Conservation (phyloP, 306 rosid genomes). For the Benincasa hispida region DNA sequence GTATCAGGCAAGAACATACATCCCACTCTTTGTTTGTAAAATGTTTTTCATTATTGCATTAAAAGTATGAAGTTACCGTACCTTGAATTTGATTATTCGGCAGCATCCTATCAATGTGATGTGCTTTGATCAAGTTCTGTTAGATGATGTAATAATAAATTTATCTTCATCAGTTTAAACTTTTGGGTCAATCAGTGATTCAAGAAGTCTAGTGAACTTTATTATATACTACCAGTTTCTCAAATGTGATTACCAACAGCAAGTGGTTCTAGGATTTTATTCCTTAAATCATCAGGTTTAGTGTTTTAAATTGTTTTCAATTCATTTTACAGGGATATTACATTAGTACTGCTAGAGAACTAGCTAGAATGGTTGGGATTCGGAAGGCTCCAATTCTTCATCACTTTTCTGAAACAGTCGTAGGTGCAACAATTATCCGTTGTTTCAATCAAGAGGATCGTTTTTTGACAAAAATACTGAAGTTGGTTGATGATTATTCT, state of each 20-base stretch:
- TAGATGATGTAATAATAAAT: too few species aligned
- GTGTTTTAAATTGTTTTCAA: not conserved
- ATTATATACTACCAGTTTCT: not conserved
- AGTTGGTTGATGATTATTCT: slow-evolving; percentile 51
- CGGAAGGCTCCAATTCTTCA: slow-evolving; percentile 72
- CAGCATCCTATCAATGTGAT: not conserved
- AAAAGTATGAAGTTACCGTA: not conserved
- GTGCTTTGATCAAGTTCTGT: not conserved
- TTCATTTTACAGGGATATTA: slow-evolving; percentile 46
- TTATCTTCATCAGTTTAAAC: too few species aligned
- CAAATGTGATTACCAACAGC: not conserved
- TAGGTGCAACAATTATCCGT: slow-evolving; percentile 53
- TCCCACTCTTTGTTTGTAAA: not conserved
- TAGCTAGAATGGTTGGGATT: slow-evolving; percentile 76
- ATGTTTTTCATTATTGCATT: not conserved
- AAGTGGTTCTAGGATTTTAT: not conserved
- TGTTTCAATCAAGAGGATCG: slow-evolving; percentile 60
- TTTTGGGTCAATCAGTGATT: too few species aligned
- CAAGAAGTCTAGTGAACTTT: too few species aligned
- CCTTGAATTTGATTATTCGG: not conserved
- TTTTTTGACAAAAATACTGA: slow-evolving; percentile 30
- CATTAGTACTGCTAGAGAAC: slow-evolving; percentile 68
- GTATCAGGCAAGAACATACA: slow-evolving; percentile 48
- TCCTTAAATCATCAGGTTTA: not conserved
- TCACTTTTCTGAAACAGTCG: slow-evolving; percentile 68